Base-by-base conservation (phyloP, 352 stramenopile species). In the Globisporangium middletonii region DNA sequence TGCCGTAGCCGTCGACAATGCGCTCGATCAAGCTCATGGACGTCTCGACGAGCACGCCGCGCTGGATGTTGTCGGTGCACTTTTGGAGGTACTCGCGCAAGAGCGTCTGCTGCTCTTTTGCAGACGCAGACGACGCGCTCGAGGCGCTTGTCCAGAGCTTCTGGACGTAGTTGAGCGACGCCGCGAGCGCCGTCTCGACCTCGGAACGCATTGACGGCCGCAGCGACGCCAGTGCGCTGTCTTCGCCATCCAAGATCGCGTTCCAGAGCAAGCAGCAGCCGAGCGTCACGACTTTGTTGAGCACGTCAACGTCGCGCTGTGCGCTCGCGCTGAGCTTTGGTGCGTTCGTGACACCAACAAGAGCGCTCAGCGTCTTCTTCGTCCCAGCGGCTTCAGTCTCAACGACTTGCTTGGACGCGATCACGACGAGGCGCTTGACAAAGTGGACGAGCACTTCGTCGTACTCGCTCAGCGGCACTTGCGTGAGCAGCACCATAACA, bases 181-280 rank as follows among this genome's bases (percentile, higher is more conserved):
- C 70, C 7, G 83, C 80, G 47, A 93, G 73, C 49, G 75, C 77
- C 28, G 60, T 63, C 45, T 86, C 79, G 19, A 92, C 69, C 55
- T 83, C 69, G 23, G 60, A 56, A n/a, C 67, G 68, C 64, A 88
- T 73, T 19, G 62, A 65, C 19, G 50, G 52, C 41, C 65, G 72
- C 15, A 86, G 43, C 13, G 54, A 42, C 3, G 50, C 23, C 19
- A 13, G 28, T 30, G 19, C 47, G 51, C 30, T 45, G 50, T 50
- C 41, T 52, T 35, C 19, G 51, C 52, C 59, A 18, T 65, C 59
- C 55, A 83, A 62, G 27, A 88, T 77, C 9, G 69, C 79, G 65
- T 87, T 92, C 83, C 83, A 93, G 49, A 91, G 76, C 18, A 94
- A 55, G n/a, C 75, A 91, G 16, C 84, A 83, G 23, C 81, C 83